Evolutionary conservation across 306 rosid species (phyloP).

Genomic region (Prinsepia uniflora): DNA sequence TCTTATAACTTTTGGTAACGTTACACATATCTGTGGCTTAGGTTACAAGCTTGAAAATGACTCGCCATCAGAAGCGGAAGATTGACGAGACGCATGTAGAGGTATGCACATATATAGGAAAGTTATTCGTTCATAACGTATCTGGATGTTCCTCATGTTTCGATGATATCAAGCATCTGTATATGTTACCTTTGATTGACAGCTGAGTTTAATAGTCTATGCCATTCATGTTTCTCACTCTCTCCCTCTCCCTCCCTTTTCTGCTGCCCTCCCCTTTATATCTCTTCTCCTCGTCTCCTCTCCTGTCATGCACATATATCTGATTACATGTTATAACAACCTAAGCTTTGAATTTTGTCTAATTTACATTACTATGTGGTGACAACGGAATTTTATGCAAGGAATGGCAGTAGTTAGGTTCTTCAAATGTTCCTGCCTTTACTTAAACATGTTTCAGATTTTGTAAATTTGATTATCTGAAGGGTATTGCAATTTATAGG

Average conservation of each 20-base stretch:
- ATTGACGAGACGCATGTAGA: constrained; percentile 97
- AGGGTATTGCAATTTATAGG: constrained; percentile 44
- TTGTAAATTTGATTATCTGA: constrained; percentile 9
- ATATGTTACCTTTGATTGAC: not conserved
- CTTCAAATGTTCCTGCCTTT: constrained; percentile 1
- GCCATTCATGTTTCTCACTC: not conserved
- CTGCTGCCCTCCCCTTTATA: not conserved
- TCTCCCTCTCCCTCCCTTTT: not conserved
- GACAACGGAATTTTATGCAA: not conserved
- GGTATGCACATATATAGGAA: constrained; percentile 41
- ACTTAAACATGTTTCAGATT: constrained; percentile 9
- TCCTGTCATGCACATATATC: not conserved
- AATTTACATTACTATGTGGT: not conserved
- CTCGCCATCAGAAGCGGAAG: constrained; percentile 98
- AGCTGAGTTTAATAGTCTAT: not conserved
- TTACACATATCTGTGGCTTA: constrained; percentile 30
- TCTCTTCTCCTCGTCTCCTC: not conserved
- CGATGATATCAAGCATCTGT: not conserved
- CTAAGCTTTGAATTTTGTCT: not conserved
- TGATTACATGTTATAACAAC: not conserved
- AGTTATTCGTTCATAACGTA: not conserved
- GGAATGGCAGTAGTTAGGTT: not conserved
- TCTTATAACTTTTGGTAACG: not conserved
- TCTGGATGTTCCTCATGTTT: not conserved
- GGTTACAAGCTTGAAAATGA: constrained; percentile 98